Base-by-base conservation (phyloP, 176 grass and related monocot species). In the Carex littledalei region DNA sequence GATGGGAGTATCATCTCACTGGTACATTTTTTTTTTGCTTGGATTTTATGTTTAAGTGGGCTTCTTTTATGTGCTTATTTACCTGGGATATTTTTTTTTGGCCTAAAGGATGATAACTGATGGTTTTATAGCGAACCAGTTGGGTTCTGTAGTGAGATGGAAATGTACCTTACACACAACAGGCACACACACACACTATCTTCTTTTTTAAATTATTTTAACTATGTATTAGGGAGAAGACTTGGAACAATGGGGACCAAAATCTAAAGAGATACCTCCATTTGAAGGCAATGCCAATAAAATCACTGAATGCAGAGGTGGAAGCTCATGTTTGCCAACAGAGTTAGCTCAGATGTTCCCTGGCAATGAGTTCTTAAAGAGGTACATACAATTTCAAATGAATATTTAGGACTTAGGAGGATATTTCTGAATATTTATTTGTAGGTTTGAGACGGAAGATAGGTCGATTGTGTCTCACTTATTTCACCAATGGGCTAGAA, bases 341-440 rank as follows among this genome's bases (percentile, higher is more conserved):
- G 92, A 89, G 72, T 72, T 88, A 47, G 80, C 75, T 84, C 89
- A 94, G 8, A 79, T 83, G 86, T 93, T 84, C 79, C 87, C 86
- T 76, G 82, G 80, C 54, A 98, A 98, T 86, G 86, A 89, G 87
- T 98, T 98, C 76, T 88, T 98, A 84, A 98, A 94, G 85, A 98
- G 92, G 95, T 94, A 89, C 55, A 73, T 63, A 16, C 60, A 69
- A 62, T 81, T 17, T 89, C 16, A 59, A 66, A 49, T 18, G 6
- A n/a, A 69, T 68, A 55, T 55, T 20, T 70, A 55, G 24, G 22
- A 55, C 1, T 17, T 77, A 14, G 11, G 21, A 32, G 68, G 49
- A 32, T 31, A 31, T 31, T 13, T 22, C 4, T 87, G 12, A 63
- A 49, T 61, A 37, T 86, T 6, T 68, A 60, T 87, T 74, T 87